These are phyloP conservation scores for Panicum miliaceum DNA, from an alignment of 176 grass and related monocot genomes.

Conservation along the genomic window DNA sequence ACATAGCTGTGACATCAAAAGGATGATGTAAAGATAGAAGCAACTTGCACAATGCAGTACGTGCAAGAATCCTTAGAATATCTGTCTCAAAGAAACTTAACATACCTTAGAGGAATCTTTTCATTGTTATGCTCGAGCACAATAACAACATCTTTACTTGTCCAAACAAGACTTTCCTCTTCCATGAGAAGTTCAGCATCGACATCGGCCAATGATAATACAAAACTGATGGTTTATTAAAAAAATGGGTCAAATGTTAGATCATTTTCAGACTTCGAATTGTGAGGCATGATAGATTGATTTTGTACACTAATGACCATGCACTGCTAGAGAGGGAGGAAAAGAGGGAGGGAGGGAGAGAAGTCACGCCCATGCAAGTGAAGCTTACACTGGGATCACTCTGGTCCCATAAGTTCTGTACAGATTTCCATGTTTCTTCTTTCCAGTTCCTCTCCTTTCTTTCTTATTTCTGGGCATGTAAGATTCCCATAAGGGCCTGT, in stretches of 20 bases:
- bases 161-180: constrained; percentile 99
- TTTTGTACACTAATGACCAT: constrained; percentile 1
- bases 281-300: not conserved
- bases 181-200: constrained; percentile 98
- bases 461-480: constrained; percentile 78
- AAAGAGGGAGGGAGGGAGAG: not conserved
- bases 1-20: constrained; percentile 69
- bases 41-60: constrained; percentile 16
- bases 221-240: constrained; percentile 67
- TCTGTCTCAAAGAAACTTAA: constrained; percentile 11
- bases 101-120: constrained; percentile 91
- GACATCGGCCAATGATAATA: constrained; percentile 87
- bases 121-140: constrained; percentile 92
- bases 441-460: constrained; percentile 63
- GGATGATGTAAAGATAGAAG: constrained; percentile 28
- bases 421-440: constrained; percentile 85
- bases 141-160: constrained; percentile 97
- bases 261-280: not conserved
- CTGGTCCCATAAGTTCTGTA: constrained; percentile 88
- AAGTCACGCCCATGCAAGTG: not conserved
- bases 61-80: constrained; percentile 15
- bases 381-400: constrained; percentile 90
- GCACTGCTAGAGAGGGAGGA: constrained; percentile 1
- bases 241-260: not conserved
- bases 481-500: constrained; percentile 93